Evolutionary conservation across 495 filamentous ascomycete genomes (phyloP).

Genomic region (Penicillium salamii): DNA sequence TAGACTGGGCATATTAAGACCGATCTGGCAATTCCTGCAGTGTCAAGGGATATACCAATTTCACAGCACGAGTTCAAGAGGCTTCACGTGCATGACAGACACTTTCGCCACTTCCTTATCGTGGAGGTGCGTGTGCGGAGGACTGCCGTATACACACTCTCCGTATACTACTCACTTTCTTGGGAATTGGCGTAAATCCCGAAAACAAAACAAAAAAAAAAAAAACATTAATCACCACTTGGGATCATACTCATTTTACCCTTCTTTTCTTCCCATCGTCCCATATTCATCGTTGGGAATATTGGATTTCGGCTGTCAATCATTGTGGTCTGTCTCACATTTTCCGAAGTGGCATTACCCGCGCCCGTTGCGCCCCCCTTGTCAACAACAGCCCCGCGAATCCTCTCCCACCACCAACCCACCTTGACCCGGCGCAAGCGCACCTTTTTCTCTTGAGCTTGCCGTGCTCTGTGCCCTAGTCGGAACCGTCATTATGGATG

Average conservation of each 20-base stretch:
- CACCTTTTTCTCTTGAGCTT: slow-evolving; percentile 3
- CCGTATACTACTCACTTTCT: no score
- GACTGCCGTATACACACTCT: no score
- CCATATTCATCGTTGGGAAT: no score
- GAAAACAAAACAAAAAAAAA: no score
- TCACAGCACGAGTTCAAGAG: no score
- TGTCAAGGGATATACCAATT: no score
- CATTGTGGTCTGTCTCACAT: slow-evolving; percentile 19
- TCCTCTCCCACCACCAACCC: slow-evolving; percentile 24
- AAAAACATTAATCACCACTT: no score
- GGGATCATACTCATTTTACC: no score
- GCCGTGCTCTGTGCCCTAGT: slow-evolving; percentile 9
- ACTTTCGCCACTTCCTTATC: slow-evolving; percentile 6
- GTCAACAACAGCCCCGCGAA: slow-evolving; percentile 46
- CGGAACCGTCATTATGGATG: slow-evolving; percentile 42
- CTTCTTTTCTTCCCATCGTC: neutral
- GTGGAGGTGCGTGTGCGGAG: neutral
- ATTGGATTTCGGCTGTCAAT: neutral
- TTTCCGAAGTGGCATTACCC: slow-evolving; percentile 35
- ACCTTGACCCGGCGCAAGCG: slow-evolving; percentile 10
- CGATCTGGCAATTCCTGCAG: no score
- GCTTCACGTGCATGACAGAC: neutral
- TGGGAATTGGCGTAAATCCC: no score
- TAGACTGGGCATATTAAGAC: no score
- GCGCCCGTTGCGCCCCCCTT: slow-evolving; percentile 27